phyloP scores from a whole-genome alignment of 352 stramenopile genomes.

The Thraustochytrium sp. region DNA sequence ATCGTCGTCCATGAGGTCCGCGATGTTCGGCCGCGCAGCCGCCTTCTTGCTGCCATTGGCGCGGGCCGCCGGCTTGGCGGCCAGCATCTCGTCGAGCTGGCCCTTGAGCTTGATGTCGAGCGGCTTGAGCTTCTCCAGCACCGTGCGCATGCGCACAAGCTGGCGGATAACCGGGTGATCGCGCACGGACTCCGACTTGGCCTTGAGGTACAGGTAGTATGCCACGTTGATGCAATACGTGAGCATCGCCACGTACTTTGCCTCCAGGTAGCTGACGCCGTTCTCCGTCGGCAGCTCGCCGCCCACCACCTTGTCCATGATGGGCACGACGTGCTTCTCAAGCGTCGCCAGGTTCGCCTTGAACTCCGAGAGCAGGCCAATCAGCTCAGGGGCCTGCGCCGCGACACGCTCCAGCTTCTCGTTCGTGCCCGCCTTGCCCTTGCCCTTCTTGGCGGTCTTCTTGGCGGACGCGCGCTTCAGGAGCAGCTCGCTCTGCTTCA shows the following conservation, averaged over 20 bases:
- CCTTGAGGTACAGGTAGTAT: conserved; percentile 56
- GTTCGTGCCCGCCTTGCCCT: conserved; percentile 36
- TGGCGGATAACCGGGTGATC: conserved; percentile 49
- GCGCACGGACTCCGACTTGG: conserved; percentile 43
- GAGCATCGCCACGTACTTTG: conserved; percentile 55
- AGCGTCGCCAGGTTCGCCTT: conserved; percentile 2
- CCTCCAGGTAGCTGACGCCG: conserved; percentile 52
- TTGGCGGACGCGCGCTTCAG: not conserved
- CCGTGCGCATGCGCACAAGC: conserved; percentile 45
- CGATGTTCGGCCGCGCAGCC: not conserved
- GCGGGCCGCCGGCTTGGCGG: not conserved
- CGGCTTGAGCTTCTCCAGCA: conserved; percentile 51
- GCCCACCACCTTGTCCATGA: conserved; percentile 13
- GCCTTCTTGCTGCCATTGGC: not conserved
- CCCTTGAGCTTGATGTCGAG: conserved; percentile 53
- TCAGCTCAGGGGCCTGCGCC: conserved; percentile 50
- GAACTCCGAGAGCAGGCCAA: conserved; percentile 47
- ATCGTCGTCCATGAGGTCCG: conserved; percentile 35
- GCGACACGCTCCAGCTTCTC: conserved; percentile 47
- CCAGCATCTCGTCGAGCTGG: conserved; percentile 49
- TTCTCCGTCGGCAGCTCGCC: conserved; percentile 42
- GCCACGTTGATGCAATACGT: conserved; percentile 54
- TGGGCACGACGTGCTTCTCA: conserved; percentile 25
- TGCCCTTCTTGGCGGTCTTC: not conserved
- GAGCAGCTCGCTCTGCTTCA: not conserved